phyloP scores from a whole-genome alignment of 163 green algal genomes.

The Trebouxiophyceae sp. region DNA sequence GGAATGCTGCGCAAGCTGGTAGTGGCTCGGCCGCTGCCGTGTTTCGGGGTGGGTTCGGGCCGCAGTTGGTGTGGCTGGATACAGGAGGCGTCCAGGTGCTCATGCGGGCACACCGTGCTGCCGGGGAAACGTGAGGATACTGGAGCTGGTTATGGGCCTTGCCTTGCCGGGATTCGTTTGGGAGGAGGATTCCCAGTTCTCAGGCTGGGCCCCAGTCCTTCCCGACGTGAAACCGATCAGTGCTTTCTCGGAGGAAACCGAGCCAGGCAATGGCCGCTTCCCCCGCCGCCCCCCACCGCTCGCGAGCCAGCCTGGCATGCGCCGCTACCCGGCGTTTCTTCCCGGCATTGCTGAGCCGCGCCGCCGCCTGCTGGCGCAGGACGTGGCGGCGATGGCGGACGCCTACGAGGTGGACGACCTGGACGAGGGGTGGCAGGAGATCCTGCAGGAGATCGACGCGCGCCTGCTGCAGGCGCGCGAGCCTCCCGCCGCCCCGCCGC shows the following conservation, averaged over 20 bases:
- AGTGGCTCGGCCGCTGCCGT: too few relatives aligned
- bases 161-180: too few relatives aligned
- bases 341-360: background rate
- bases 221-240: background rate
- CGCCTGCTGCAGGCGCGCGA: conserved; percentile 11
- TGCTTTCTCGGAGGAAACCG: background rate
- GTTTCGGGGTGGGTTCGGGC: too few relatives aligned
- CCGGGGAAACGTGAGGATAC: too few relatives aligned
- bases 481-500: background rate
- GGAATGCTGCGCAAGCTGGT: too few relatives aligned
- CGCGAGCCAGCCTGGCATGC: background rate
- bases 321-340: background rate
- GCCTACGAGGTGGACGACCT: conserved; percentile 29
- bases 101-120: too few relatives aligned
- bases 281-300: background rate
- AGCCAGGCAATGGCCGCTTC: too few relatives aligned
- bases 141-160: too few relatives aligned
- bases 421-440: conserved; percentile 19
- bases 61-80: too few relatives aligned
- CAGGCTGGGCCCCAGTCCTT: too few relatives aligned
- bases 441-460: conserved; percentile 19
- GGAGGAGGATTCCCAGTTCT: too few relatives aligned
- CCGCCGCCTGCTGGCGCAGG: background rate
- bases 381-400: background rate
- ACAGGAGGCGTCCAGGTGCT: too few relatives aligned